Evolutionary conservation across 495 filamentous ascomycete genomes (phyloP).

Genomic region (Daldinia bambusicola): DNA sequence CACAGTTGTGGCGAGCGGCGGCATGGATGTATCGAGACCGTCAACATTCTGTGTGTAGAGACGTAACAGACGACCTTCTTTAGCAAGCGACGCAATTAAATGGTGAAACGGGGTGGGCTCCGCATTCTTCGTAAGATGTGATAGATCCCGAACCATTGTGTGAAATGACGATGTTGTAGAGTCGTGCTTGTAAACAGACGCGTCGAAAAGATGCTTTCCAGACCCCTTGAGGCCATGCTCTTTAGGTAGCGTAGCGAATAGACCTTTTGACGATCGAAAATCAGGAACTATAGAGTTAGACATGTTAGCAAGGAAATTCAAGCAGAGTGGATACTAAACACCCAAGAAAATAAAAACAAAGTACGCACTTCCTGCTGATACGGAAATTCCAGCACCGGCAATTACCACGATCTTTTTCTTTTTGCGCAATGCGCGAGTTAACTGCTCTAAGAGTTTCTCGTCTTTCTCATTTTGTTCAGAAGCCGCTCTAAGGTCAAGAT

Average conservation of each 20-base stretch:
- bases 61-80: constrained; percentile 87
- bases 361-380: constrained; percentile 90
- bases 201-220: constrained; percentile 96
- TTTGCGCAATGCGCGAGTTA: constrained; percentile 81
- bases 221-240: constrained; percentile 92
- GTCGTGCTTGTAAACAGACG: constrained; percentile 94
- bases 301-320: constrained; percentile 39
- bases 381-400: constrained; percentile 95
- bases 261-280: constrained; percentile 88
- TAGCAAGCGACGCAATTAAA: constrained; percentile 88
- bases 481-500: constrained; percentile 72
- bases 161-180: constrained; percentile 89
- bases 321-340: background rate
- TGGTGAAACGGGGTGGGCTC: constrained; percentile 92
- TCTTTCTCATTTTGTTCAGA: constrained; percentile 58
- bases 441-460: constrained; percentile 66
- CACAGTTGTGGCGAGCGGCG: constrained; percentile 79
- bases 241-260: constrained; percentile 83
- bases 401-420: constrained; percentile 97
- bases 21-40: constrained; percentile 86
- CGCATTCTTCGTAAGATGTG: constrained; percentile 75
- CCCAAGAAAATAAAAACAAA: background rate
- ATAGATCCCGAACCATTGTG: constrained; percentile 91
- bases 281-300: constrained; percentile 77
- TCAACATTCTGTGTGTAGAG: constrained; percentile 98